phyloP scores from a whole-genome alignment of 2,329 filamentous ascomycete genomes.

The Esteya vermicola region DNA sequence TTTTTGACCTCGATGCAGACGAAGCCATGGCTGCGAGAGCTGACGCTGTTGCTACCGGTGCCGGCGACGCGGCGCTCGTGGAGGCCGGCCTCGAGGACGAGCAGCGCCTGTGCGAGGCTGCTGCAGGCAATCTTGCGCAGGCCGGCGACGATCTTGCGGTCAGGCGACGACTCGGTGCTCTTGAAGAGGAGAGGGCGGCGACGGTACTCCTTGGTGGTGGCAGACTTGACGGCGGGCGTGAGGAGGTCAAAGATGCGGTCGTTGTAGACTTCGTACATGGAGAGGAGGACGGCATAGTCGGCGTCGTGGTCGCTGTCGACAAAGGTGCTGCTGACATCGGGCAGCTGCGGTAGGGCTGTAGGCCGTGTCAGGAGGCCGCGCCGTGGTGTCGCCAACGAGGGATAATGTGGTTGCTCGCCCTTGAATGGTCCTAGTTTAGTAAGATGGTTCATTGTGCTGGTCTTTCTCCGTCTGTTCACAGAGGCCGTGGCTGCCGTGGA shows the following conservation, averaged over 20 bases:
- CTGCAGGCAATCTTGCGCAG: conserved; percentile 81
- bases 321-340: conserved; percentile 57
- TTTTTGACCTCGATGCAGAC: conserved; percentile 94
- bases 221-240: conserved; percentile 44
- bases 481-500: not conserved
- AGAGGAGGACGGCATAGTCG: conserved; percentile 79
- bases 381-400: conserved; percentile 32
- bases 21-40: conserved; percentile 87
- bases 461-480: conserved; percentile 11
- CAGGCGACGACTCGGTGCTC: conserved; percentile 71
- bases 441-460: too few relatives aligned
- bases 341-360: conserved; percentile 56
- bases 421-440: conserved; percentile 30
- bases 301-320: conserved; percentile 52
- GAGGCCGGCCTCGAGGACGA: conserved; percentile 80
- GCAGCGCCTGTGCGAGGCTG: conserved; percentile 67
- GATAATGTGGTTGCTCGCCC: conserved; percentile 27
- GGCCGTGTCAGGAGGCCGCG: conserved; percentile 53
- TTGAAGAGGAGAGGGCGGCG: conserved; percentile 86
- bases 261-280: conserved; percentile 99
- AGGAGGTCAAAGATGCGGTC: conserved; percentile 93
- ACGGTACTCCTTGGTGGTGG: conserved; percentile 52
- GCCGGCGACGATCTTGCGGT: conserved; percentile 89
- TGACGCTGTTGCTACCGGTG: conserved; percentile 85
- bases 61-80: conserved; percentile 78